Conservation (phyloP, 257 asterid species). For the Fraxinus quadrangulata region DNA sequence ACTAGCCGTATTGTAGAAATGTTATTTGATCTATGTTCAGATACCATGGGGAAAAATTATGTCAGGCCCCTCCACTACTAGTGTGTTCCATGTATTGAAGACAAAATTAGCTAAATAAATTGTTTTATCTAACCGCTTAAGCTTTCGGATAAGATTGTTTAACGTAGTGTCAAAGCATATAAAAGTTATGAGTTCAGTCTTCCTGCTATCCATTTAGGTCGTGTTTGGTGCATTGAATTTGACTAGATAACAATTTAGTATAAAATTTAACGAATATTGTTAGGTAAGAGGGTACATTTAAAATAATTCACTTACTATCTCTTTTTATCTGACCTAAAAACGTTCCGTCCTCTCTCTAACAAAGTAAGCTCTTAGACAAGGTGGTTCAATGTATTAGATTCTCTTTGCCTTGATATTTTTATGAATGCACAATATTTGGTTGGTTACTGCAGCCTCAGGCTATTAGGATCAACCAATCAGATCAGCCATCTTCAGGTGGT, state of each 20-base stretch:
- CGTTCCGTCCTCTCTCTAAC: not conserved
- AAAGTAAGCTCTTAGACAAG: not conserved
- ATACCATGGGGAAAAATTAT: not conserved
- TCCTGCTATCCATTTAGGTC: not conserved
- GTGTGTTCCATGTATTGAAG: not conserved
- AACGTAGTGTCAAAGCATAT: not conserved
- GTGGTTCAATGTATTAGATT: not conserved
- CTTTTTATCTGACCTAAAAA: no score
- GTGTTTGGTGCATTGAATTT: no score
- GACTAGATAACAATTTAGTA: no score
- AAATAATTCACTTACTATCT: no score
- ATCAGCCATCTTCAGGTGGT: slow-evolving; percentile 29
- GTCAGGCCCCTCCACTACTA: not conserved
- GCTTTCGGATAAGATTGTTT: not conserved
- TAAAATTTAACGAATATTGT: no score
- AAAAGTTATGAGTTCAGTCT: not conserved
- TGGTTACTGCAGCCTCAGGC: slow-evolving; percentile 40
- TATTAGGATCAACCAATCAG: slow-evolving; percentile 43
- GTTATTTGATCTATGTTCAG: not conserved
- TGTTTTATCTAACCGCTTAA: no score
- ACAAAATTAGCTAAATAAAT: not conserved
- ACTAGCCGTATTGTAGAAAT: no score
- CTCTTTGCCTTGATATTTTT: not conserved
- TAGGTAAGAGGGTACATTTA: no score
- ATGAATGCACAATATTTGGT: not conserved